These are phyloP conservation scores for Tephrocybe sp. DNA, from an alignment of 768 basidiomycete species.

Conservation along the genomic window DNA sequence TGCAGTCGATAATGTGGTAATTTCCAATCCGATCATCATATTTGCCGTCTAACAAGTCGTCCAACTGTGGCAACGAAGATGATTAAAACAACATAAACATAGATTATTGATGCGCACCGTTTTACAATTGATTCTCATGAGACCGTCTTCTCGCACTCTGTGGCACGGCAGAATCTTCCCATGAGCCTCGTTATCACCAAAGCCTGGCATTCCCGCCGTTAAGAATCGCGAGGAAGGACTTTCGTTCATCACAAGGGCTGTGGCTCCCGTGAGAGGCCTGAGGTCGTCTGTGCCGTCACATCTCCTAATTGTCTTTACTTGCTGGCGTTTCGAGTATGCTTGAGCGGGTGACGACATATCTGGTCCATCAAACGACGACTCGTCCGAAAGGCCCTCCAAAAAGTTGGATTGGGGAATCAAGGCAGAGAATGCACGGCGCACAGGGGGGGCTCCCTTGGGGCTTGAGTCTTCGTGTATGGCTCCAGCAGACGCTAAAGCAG, in stretches of 20 bases:
- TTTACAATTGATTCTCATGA: constrained; percentile 82
- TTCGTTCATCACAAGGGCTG: constrained; percentile 51
- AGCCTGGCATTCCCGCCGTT: constrained; percentile 72
- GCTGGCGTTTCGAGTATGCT: constrained; percentile 77
- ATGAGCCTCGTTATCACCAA: constrained; percentile 89
- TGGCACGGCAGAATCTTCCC: constrained; percentile 96
- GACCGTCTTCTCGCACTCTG: constrained; percentile 89
- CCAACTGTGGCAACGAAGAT: constrained; percentile 50
- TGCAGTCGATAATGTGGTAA: constrained; percentile 90
- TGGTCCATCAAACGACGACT: constrained; percentile 62
- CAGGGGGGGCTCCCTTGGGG: constrained; percentile 45
- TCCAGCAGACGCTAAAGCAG: constrained; percentile 31
- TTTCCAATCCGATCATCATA: constrained; percentile 64
- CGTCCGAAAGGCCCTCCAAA: constrained; percentile 42
- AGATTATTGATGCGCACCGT: constrained; percentile 58
- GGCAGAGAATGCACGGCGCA: constrained; percentile 77
- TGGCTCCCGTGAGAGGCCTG: constrained; percentile 69
- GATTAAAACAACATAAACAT: constrained; percentile 11
- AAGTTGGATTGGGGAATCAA: constrained; percentile 65
- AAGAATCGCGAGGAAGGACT: constrained; percentile 59
- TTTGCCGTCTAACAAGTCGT: constrained; percentile 73
- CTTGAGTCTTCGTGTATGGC: constrained; percentile 24
- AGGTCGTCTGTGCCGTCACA: constrained; percentile 85
- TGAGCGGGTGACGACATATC: constrained; percentile 82
- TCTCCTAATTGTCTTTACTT: constrained; percentile 73